A percentile compares a stretch with the other conserved stretches of the same genome.
phyloP scores from a whole-genome alignment of 169 alveolate genomes.

The Plasmodium coatneyi region DNA sequence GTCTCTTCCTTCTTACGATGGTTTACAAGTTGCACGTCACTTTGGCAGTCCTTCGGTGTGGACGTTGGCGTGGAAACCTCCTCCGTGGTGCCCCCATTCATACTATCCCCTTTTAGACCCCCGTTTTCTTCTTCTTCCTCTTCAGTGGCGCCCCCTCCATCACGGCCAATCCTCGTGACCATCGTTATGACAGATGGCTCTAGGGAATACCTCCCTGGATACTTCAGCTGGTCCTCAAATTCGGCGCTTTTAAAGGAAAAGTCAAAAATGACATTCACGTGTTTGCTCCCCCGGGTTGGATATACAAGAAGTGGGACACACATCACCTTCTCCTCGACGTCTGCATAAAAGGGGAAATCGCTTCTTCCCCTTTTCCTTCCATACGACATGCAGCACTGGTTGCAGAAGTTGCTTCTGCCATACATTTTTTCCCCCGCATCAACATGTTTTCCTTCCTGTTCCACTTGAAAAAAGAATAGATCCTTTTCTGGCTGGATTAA shows the following conservation, averaged over 20 bases:
- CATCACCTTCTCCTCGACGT: constrained; percentile 12
- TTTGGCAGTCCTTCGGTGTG: background rate
- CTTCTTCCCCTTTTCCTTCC: constrained; percentile 10
- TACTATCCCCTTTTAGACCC: background rate
- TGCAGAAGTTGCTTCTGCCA: constrained; percentile 58
- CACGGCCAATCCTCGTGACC: constrained; percentile 10
- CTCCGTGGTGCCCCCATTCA: background rate
- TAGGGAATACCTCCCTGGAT: background rate
- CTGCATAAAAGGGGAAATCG: constrained; percentile 22
- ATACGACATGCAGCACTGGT: constrained; percentile 39
- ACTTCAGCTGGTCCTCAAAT: constrained; percentile 17
- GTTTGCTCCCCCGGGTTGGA: constrained; percentile 10
- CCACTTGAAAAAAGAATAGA: constrained; percentile 41
- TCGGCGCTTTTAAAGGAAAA: constrained; percentile 16
- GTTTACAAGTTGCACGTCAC: background rate
- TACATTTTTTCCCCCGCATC: background rate
- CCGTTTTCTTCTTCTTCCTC: background rate
- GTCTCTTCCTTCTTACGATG: background rate
- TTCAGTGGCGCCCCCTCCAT: background rate
- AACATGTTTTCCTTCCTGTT: background rate
- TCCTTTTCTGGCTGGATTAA: background rate
- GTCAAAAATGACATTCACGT: constrained; percentile 30
- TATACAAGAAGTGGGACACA: constrained; percentile 54
- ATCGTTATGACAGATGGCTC: constrained; percentile 46
- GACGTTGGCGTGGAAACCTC: background rate